Conservation (phyloP, 768 basidiomycete genomes). For the Coprinopsis sp. region DNA sequence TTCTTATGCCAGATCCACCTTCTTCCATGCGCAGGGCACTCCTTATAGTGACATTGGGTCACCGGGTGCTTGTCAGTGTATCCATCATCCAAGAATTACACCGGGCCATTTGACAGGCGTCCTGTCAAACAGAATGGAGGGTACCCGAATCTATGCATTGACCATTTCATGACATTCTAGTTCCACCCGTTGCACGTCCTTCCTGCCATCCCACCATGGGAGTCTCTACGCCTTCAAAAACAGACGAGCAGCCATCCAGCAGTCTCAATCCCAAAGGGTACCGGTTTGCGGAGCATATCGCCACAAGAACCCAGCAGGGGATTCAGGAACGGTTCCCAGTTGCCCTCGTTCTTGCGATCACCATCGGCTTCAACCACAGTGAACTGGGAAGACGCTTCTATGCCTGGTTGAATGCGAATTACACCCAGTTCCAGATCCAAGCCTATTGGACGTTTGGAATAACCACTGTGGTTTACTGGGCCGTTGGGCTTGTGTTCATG, state of each 20-base stretch:
- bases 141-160: no score
- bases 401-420: not conserved
- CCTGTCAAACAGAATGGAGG: no score
- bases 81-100: no score
- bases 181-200: no score
- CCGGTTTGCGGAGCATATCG: not conserved
- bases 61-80: no score
- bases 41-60: no score
- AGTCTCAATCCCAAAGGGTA: not conserved
- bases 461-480: not conserved
- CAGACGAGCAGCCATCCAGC: not conserved
- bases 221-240: not conserved
- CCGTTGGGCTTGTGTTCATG: not conserved
- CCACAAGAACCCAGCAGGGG: not conserved
- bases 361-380: not conserved
- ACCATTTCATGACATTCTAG: no score
- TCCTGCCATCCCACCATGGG: constrained; percentile 14
- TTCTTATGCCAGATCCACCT: no score
- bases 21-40: no score
- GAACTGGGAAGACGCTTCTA: not conserved
- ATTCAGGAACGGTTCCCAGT: not conserved
- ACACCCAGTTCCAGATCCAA: not conserved
- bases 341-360: not conserved
- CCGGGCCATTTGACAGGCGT: no score
- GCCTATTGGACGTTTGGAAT: not conserved